phyloP scores from a whole-genome alignment of 2,329 filamentous ascomycete genomes.

The Canariomyces notabilis region DNA sequence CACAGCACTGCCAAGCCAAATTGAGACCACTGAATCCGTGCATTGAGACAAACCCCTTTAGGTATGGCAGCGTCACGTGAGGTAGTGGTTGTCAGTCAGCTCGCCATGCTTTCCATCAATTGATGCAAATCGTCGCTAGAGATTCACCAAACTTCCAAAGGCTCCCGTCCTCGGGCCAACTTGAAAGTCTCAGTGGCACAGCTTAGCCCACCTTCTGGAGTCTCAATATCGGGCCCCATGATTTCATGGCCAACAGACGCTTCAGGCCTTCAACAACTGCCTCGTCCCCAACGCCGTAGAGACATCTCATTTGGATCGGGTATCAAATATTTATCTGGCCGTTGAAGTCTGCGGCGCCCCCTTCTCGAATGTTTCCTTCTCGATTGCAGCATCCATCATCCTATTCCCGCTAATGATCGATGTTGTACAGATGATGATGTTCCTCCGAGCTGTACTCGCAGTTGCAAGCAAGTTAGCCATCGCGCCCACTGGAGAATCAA shows the following conservation, averaged over 20 bases:
- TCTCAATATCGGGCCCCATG: too few species aligned
- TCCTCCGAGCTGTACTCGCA: slow-evolving; percentile 55
- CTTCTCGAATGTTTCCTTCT: slow-evolving; percentile 59
- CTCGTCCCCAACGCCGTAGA: not conserved
- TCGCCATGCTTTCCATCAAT: too few species aligned
- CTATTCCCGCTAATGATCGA: slow-evolving; percentile 83
- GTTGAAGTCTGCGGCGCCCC: slow-evolving; percentile 28
- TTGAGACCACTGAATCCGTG: slow-evolving; percentile 9
- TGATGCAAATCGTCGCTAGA: not conserved
- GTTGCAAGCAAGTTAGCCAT: slow-evolving; percentile 7
- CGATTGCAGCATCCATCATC: slow-evolving; percentile 81
- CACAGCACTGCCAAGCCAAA: slow-evolving; percentile 14
- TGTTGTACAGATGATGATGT: slow-evolving; percentile 89
- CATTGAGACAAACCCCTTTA: slow-evolving; percentile 15
- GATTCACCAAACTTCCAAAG: not conserved
- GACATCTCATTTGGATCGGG: not conserved
- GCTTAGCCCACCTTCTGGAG: too few species aligned
- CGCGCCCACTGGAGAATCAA: too few species aligned
- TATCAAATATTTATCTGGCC: slow-evolving; percentile 3
- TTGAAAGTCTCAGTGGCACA: too few species aligned
- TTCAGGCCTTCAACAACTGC: not conserved
- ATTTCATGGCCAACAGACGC: not conserved
- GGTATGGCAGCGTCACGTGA: slow-evolving; percentile 21
- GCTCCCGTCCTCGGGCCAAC: too few species aligned
- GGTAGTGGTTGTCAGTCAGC: not conserved